Percentiles rank a stretch among this genome's conserved stretches.
Evolutionary conservation across 1,139 yeast genomes (phyloP).

Genomic region (Hanseniaspora uvarum): DNA sequence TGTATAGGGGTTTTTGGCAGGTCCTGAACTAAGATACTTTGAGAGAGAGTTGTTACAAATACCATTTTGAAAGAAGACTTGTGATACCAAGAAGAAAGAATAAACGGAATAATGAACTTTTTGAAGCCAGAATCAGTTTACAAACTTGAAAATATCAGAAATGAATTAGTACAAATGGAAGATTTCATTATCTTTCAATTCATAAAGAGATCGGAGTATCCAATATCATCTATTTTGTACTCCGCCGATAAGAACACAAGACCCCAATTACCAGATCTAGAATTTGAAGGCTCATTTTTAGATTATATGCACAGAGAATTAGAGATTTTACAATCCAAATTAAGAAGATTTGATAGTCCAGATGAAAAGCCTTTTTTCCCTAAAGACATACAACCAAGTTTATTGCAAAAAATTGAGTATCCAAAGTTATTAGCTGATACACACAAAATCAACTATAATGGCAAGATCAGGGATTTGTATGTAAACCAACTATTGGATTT

Average conservation of each 20-base stretch:
- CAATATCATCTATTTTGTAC: slow-evolving; percentile 66
- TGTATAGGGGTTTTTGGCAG: too few species aligned
- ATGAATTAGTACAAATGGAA: slow-evolving; percentile 82
- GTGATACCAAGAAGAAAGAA: too few species aligned
- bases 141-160: slow-evolving; percentile 69
- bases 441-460: slow-evolving; percentile 68
- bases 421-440: slow-evolving; percentile 70
- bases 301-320: slow-evolving; percentile 75
- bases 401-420: slow-evolving; percentile 69
- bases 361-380: slow-evolving; percentile 94
- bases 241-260: slow-evolving; percentile 33
- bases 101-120: slow-evolving; percentile 82
- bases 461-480: slow-evolving; percentile 56
- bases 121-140: slow-evolving; percentile 74
- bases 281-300: slow-evolving; percentile 66
- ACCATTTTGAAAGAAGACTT: too few species aligned
- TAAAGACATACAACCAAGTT: slow-evolving; percentile 48
- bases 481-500: slow-evolving; percentile 62
- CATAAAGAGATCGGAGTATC: slow-evolving; percentile 87
- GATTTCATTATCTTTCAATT: slow-evolving; percentile 87
- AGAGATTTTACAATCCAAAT: slow-evolving; percentile 71
- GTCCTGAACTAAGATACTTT: too few species aligned
- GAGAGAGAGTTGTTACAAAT: too few species aligned
- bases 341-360: slow-evolving; percentile 87
- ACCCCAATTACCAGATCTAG: slow-evolving; percentile 40